Conservation (phyloP, 2,329 filamentous ascomycete genomes). For the Tricladium varicosporioides region DNA sequence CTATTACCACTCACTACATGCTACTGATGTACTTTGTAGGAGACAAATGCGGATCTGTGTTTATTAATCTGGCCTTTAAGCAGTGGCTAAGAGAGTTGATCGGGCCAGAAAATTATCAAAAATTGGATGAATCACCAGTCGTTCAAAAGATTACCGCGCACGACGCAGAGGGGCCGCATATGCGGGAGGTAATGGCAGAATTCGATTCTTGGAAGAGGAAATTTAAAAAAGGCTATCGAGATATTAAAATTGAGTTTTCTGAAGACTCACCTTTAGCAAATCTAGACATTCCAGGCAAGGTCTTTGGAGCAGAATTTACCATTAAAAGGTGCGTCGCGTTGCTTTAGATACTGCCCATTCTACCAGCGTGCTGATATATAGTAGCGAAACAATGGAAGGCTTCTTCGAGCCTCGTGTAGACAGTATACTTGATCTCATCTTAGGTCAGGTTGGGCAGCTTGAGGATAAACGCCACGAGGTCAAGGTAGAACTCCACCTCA, state of each 20-base stretch:
- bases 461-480: conserved; percentile 13
- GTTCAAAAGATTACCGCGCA: conserved; percentile 22
- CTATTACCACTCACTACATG: neutral
- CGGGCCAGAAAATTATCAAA: conserved; percentile 22
- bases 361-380: neutral
- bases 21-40: conserved; percentile 7
- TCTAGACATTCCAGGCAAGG: conserved; percentile 13
- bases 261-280: conserved; percentile 1
- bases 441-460: conserved; percentile 24
- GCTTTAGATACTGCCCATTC: neutral
- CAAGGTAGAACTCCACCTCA: conserved; percentile 25
- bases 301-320: conserved; percentile 24
- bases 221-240: conserved; percentile 15
- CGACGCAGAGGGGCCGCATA: conserved; percentile 21
- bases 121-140: conserved; percentile 18
- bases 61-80: conserved; percentile 30
- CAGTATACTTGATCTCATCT: conserved; percentile 23
- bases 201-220: conserved; percentile 24
- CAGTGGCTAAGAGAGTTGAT: conserved; percentile 25
- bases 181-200: conserved; percentile 25
- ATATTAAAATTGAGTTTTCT: conserved; percentile 26
- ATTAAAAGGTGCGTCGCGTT: conserved; percentile 4
- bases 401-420: conserved; percentile 29
- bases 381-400: conserved; percentile 24
- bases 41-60: conserved; percentile 27